phyloP scores from a whole-genome alignment of 2,329 filamentous ascomycete species.

The Aspergillus sp. region DNA sequence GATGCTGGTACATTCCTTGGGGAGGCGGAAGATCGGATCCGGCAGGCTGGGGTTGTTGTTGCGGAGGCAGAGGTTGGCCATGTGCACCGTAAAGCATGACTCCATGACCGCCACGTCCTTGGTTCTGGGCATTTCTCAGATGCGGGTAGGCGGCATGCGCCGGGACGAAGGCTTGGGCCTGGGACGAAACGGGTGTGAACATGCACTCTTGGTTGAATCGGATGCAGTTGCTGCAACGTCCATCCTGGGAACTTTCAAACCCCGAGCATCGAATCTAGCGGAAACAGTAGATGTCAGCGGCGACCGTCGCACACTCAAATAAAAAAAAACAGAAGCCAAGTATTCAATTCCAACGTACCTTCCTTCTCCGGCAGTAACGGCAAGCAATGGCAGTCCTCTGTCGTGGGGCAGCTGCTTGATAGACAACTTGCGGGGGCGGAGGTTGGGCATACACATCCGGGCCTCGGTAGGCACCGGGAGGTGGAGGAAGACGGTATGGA shows the following conservation, averaged over 20 bases:
- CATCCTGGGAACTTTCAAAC: slow-evolving; percentile 67
- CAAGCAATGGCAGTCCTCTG: slow-evolving; percentile 50
- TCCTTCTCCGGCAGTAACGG: slow-evolving; percentile 48
- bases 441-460: slow-evolving; percentile 38
- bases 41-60: slow-evolving; percentile 33
- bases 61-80: slow-evolving; percentile 44
- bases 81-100: slow-evolving; percentile 46
- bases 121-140: slow-evolving; percentile 39
- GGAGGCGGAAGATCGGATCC: slow-evolving; percentile 35
- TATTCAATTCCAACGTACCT: slow-evolving; percentile 32
- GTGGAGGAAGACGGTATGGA: slow-evolving; percentile 40
- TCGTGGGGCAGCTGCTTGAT: slow-evolving; percentile 43
- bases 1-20: slow-evolving; percentile 34
- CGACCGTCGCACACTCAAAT: background rate
- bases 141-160: slow-evolving; percentile 63
- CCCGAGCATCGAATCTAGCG: slow-evolving; percentile 69
- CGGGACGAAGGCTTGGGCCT: slow-evolving; percentile 70
- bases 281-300: slow-evolving; percentile 3
- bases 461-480: slow-evolving; percentile 37
- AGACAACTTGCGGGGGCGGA: slow-evolving; percentile 34
- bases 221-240: slow-evolving; percentile 67
- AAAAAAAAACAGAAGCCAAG: background rate
- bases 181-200: slow-evolving; percentile 70
- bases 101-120: slow-evolving; percentile 29
- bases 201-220: slow-evolving; percentile 73